A percentile compares a stretch with the other conserved stretches of the same genome.
Evolutionary conservation across 176 grass and related monocot species (phyloP).

Genomic region (Alopecurus myosuroides): DNA sequence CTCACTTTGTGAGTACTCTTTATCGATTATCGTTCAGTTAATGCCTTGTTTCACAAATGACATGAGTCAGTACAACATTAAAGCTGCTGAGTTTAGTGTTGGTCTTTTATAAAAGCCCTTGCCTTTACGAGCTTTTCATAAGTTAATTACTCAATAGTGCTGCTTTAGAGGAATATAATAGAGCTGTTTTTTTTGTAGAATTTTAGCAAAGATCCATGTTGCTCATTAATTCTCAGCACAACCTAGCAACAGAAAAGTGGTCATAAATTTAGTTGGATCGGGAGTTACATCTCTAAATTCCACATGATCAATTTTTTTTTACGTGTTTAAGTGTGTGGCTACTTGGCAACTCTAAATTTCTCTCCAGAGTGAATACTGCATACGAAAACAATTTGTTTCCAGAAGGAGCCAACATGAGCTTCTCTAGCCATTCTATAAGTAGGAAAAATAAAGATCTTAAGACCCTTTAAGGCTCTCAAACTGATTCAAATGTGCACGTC

Average conservation of each 20-base stretch:
- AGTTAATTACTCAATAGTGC: background rate
- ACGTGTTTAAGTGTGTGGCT: background rate
- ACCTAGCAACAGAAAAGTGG: background rate
- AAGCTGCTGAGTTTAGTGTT: background rate
- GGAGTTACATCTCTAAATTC: background rate
- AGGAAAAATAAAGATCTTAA: background rate
- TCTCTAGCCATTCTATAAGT: background rate
- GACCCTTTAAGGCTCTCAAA: background rate
- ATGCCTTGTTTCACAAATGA: background rate
- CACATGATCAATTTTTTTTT: background rate
- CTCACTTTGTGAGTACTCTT: constrained; percentile 60
- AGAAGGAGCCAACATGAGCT: background rate
- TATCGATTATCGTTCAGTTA: background rate
- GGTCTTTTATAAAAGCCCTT: background rate
- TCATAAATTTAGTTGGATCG: background rate
- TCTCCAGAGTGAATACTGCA: background rate
- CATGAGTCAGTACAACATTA: background rate
- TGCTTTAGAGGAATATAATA: background rate
- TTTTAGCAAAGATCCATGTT: background rate
- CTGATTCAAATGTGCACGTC: background rate
- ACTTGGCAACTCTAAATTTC: background rate
- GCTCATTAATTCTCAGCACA: background rate
- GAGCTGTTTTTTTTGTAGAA: background rate
- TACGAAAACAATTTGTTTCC: background rate
- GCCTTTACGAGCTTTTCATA: background rate